Base-by-base conservation (phyloP, 2,329 filamentous ascomycete genomes). In the Xylariaceae sp. region DNA sequence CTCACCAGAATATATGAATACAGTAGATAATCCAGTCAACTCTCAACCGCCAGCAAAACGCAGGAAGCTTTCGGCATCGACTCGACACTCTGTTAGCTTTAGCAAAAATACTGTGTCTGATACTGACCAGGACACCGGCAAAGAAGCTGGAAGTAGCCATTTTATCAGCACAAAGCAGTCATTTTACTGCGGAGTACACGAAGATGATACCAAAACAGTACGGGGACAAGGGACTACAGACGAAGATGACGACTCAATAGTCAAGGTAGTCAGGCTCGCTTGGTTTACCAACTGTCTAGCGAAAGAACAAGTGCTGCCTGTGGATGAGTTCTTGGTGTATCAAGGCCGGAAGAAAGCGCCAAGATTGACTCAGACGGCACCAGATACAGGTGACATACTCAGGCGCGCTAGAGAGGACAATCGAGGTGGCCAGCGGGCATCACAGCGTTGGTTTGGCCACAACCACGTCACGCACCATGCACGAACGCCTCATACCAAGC, bases 201-300 rank as follows among this genome's bases (percentile, higher is more conserved):
- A 36, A 15, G 3, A 32, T 8, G 9, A 13, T 13, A 16, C 4
- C 15, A 27, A 47, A 32, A 15, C 36, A 41, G 21, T 35, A n/a
- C n/a, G n/a, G n/a, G n/a, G n/a, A n/a, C n/a, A n/a, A n/a, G 9
- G 20, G n/a, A 7, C 24, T 23, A 10, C 11, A n/a, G 39, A 33
- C 7, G 24, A 42, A n/a, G 44, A 27, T 2, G 52, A 57, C 15
- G 50, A 57, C 57, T 58, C 56, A 57, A 70, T 63, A 2, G 62
- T 84, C 41, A 78, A 76, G 54, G 82, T 88, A 0, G 75, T 86
- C n/a, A 82, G 77, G 57, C 68, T 87, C 0, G 67, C 74, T 1
- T 88, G 85, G 85, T 76, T 86, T 21, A 75, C 72, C 3, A 79
- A 85, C 30, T 85, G 78, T 2, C 54, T 84, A 20, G 68, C 72